Evolutionary conservation across 129 eudicot species (phyloP), one percentile per base, ranked within the genome.

Genomic region (Flaveria ramosissima): DNA sequence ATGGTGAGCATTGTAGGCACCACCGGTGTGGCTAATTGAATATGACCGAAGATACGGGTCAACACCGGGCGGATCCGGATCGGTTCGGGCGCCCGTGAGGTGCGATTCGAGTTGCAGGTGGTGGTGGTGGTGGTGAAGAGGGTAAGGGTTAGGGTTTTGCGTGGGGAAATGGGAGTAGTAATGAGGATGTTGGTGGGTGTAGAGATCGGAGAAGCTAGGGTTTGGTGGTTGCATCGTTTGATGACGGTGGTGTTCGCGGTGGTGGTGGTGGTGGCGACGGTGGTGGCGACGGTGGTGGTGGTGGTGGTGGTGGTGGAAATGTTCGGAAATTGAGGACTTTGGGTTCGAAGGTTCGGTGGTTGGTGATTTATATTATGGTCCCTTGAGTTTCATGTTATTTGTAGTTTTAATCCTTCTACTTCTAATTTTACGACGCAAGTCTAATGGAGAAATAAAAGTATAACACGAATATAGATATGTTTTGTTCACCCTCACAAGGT

Each of bases 111-210:
- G 61, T 68, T 56, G 68, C 7, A 32, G 73, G 20, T 66, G 72
- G 73, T 56, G 30, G 30, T 30, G 36, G 5, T 30, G 36, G 5
- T 4, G 59, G 3, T 64, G 47, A 74, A 61, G 78, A 57, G 78
- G 63, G 26, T 75, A 75, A 71, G 90, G 88, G 73, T 77, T 82
- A 81, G 87, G 92, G 89, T 75, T 81, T 73, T 72, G 82, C 23
- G 77, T 0, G 62, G 79, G 72, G 51, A 75, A 63, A 62, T 75
- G 19, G 15, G 79, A 75, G 30, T 63, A 62, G 32, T 46, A 48
- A 19, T 75, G 32, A 17, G 27, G 71, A 21, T 13, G 62, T 1
- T 63, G 72, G 4, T 63, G 72, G 21, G 72, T 16, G 50, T 75
- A 75, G 11, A 47, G 36, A 63, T 62, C 62, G 12, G 79, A 32